A percentile compares a stretch with the other conserved stretches of the same genome.
These are phyloP conservation scores for Starmerella apis DNA, from an alignment of 805 yeast genomes.

Conservation along the genomic window DNA sequence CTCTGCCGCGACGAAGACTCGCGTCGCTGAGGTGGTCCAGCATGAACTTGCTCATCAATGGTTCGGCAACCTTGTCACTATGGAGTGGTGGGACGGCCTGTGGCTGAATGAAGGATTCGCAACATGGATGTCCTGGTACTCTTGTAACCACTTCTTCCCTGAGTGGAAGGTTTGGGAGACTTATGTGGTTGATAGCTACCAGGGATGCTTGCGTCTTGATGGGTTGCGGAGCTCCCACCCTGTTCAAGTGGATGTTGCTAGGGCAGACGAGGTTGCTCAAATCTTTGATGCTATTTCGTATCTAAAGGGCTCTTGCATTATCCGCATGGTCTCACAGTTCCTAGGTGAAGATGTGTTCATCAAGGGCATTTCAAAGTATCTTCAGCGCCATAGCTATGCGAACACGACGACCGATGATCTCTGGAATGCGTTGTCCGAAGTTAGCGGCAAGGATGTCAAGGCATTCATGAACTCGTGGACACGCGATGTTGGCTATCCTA, in stretches of 20 bases:
- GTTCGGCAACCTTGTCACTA: slow-evolving; percentile 82
- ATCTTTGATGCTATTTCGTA: slow-evolving; percentile 75
- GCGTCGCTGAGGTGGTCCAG: slow-evolving; percentile 70
- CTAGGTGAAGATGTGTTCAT: slow-evolving; percentile 60
- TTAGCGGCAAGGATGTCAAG: slow-evolving; percentile 50
- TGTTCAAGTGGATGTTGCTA: slow-evolving; percentile 67
- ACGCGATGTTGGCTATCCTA: slow-evolving; percentile 61
- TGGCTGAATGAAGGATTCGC: slow-evolving; percentile 91
- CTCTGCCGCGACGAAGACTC: slow-evolving; percentile 47
- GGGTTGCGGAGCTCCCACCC: slow-evolving; percentile 67
- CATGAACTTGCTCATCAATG: slow-evolving; percentile 88
- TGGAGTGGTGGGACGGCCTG: slow-evolving; percentile 90
- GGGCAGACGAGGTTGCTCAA: slow-evolving; percentile 71
- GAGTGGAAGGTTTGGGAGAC: slow-evolving; percentile 74
- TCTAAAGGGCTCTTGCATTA: slow-evolving; percentile 67
- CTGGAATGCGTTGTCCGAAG: slow-evolving; percentile 57
- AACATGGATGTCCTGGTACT: slow-evolving; percentile 68
- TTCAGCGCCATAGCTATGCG: slow-evolving; percentile 50
- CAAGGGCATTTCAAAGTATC: slow-evolving; percentile 61
- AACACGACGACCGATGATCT: slow-evolving; percentile 68
- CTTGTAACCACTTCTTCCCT: slow-evolving; percentile 60
- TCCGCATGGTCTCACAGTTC: slow-evolving; percentile 63
- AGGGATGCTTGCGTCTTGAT: slow-evolving; percentile 64
- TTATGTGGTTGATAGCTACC: slow-evolving; percentile 67
- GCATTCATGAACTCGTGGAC: slow-evolving; percentile 63